Base-by-base conservation (phyloP, 1,284 basidiomycete species). In the Apiotrichum laibachii region DNA sequence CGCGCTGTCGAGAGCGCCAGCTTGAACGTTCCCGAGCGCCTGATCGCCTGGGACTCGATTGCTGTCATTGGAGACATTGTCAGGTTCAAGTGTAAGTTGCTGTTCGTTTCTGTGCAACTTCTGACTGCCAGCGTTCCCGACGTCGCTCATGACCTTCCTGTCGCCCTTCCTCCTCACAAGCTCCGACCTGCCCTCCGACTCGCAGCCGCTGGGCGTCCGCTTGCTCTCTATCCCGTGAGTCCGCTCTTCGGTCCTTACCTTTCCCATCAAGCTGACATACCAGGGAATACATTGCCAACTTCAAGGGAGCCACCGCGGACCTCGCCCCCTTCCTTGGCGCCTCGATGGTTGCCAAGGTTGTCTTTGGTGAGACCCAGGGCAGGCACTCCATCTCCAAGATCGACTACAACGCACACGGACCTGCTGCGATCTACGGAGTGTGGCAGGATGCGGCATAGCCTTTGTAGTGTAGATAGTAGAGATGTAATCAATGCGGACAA, bases 231-330 rank as follows among this genome's bases (percentile, higher is more conserved):
- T 94, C n/a, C 92, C 92, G 15, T 74, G 45, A 65, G 72, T 67
- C 9, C 8, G 18, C 2, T 22, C 16, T 13, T 8, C 12, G 0
- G 6, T 5, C 5, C 10, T 12, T 18, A n/a, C 26, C 31, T 19
- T 19, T 8, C 19, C 46, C 57, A 37, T 37, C 11, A 13, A 13
- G 37, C 33, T 44, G 31, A 42, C 51, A 10, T 35, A 16, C 0
- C 51, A 74, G 72, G 9, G 92, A 95, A 31, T 95, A 95, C 77
- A 95, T 93, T 75, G 87, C 88, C 11, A 91, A 95, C 73, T 96
- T 89, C 73, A 85, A 90, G 63, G 89, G 92, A 52, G 86, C 86
- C 46, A 88, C 90, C 0, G 88, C 89, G 49, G 88, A 89, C 1
- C 80, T 89, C 22, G 88, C 90, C 2, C 87, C 88, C 10, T 96